Conservation (phyloP, 164 flowering plant species). For the Stephania cephalantha region DNA sequence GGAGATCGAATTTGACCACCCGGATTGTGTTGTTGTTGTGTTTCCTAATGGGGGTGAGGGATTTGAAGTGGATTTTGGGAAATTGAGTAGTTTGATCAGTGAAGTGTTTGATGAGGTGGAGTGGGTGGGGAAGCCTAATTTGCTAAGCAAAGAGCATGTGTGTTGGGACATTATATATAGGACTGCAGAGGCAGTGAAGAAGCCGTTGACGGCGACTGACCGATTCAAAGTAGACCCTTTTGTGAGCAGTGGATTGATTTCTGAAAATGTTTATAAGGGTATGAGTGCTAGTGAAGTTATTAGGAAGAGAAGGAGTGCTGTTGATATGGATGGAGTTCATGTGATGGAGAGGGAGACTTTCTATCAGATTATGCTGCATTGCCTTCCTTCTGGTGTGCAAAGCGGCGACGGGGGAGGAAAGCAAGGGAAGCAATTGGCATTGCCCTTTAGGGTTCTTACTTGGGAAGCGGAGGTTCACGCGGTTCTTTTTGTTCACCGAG, state of each 20-base stretch:
- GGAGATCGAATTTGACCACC: constrained; percentile 81
- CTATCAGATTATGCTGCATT: constrained; percentile 83
- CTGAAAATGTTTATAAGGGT: constrained; percentile 49
- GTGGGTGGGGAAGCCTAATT: constrained; percentile 79
- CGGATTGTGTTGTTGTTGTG: constrained; percentile 74
- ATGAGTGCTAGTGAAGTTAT: constrained; percentile 59
- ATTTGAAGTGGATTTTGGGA: constrained; percentile 42
- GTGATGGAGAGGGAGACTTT: constrained; percentile 58
- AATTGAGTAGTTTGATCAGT: constrained; percentile 38
- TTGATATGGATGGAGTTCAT: constrained; percentile 82
- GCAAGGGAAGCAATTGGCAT: constrained; percentile 54
- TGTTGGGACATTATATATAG: constrained; percentile 85
- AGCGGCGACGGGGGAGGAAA: constrained; percentile 26
- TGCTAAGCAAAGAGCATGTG: constrained; percentile 75
- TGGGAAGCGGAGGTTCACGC: constrained; percentile 88
- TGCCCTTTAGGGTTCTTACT: constrained; percentile 76
- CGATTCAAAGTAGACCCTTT: constrained; percentile 29
- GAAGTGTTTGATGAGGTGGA: constrained; percentile 39
- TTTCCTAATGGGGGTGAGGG: constrained; percentile 43
- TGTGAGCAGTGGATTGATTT: constrained; percentile 34
- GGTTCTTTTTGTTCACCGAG: constrained; percentile 78
- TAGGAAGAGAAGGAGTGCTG: constrained; percentile 89
- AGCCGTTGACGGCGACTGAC: constrained; percentile 38
- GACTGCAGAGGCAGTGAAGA: constrained; percentile 71
- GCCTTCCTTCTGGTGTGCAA: constrained; percentile 68